These are phyloP conservation scores for Backusella circina DNA, from an alignment of 192 early-diverging fungal species.

Conservation along the genomic window DNA sequence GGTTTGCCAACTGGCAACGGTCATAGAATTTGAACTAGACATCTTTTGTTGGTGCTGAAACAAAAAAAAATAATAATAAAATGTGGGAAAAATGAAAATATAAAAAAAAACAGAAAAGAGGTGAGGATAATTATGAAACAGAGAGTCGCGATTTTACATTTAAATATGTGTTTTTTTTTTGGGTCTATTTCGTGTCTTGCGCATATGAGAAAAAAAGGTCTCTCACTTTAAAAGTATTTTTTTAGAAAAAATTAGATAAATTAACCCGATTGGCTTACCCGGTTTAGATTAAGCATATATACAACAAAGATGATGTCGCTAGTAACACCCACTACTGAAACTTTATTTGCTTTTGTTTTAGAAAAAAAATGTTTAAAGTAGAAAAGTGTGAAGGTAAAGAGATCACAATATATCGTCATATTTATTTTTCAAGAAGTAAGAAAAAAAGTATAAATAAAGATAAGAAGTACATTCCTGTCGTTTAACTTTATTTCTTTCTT, in stretches of 20 bases:
- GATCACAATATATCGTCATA: not conserved
- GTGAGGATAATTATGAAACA: not conserved
- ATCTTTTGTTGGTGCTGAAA: not conserved
- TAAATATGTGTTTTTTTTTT: constrained; percentile 2
- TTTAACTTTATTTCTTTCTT: not conserved
- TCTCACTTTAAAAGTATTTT: not conserved
- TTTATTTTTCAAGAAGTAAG: not conserved
- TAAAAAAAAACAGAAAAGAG: not conserved
- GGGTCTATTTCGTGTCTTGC: not conserved
- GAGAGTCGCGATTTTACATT: not conserved
- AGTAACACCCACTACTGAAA: not conserved
- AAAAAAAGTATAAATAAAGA: not conserved
- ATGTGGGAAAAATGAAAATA: not conserved
- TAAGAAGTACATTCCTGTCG: not conserved
- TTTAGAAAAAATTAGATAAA: not conserved
- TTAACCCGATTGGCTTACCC: not conserved
- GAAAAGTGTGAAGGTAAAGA: not conserved
- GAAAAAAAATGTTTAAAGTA: not conserved
- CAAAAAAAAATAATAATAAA: not conserved
- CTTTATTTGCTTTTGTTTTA: not conserved
- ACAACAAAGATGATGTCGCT: not conserved
- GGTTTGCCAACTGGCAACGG: constrained; percentile 43
- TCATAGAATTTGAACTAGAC: constrained; percentile 1
- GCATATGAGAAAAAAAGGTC: not conserved
- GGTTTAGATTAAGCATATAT: not conserved